phyloP scores from a whole-genome alignment of 75 land plant species.

The Selaginella moellendorffii region DNA sequence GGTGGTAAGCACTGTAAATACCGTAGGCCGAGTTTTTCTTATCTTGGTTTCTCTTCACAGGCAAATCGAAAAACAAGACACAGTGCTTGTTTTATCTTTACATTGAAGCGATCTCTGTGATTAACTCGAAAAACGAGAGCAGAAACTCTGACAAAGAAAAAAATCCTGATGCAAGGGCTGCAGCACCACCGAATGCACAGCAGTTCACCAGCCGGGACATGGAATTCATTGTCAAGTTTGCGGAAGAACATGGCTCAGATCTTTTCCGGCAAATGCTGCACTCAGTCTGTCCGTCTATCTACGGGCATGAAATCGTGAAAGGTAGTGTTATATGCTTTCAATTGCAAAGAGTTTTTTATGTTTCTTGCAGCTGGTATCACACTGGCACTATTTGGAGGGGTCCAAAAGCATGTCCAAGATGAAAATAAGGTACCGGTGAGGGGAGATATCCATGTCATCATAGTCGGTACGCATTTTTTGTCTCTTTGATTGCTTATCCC shows the following conservation, averaged over 20 bases:
- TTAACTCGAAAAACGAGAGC: slow-evolving; percentile 61
- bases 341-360: neutral
- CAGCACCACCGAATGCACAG: slow-evolving; percentile 33
- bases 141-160: slow-evolving; percentile 24
- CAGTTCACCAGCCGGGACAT: slow-evolving; percentile 66
- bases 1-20: too few relatives aligned
- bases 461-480: slow-evolving; percentile 55
- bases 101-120: slow-evolving; percentile 80
- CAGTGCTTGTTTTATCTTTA: slow-evolving; percentile 85
- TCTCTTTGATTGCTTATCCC: neutral
- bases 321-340: slow-evolving; percentile 26
- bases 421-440: slow-evolving; percentile 90
- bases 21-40: too few relatives aligned
- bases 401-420: slow-evolving; percentile 73
- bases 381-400: slow-evolving; percentile 85
- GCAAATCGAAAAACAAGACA: slow-evolving; percentile 60
- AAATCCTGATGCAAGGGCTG: slow-evolving; percentile 24
- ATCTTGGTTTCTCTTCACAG: too few relatives aligned
- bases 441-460: slow-evolving; percentile 89
- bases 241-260: slow-evolving; percentile 83
- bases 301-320: slow-evolving; percentile 98
- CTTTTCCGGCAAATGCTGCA: slow-evolving; percentile 79
- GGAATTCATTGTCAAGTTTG: slow-evolving; percentile 76
- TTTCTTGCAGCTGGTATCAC: slow-evolving; percentile 76
- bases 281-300: slow-evolving; percentile 92